phyloP scores from a whole-genome alignment of 2,329 filamentous ascomycete genomes.

The Aotearoamyces nothofagi region DNA sequence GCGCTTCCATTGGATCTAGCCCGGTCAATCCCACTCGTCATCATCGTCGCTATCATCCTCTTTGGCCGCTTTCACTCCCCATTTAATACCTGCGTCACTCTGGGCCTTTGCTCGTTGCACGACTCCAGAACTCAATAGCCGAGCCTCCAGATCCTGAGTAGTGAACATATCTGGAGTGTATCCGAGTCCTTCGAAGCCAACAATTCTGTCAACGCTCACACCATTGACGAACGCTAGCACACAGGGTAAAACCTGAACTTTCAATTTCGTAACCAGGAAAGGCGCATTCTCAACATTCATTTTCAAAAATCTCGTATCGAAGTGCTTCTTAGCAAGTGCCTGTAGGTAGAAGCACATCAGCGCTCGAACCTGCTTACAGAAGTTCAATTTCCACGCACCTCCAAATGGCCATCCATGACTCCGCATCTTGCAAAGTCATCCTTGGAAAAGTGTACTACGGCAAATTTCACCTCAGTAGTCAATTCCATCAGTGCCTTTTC shows the following conservation, averaged over 20 bases:
- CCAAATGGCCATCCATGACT: slow-evolving; percentile 25
- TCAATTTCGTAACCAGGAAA: slow-evolving; percentile 40
- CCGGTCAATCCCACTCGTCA: slow-evolving; percentile 32
- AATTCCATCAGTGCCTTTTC: slow-evolving; percentile 39
- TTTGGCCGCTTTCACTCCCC: slow-evolving; percentile 17
- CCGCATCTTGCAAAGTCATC: slow-evolving; percentile 25
- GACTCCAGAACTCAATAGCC: slow-evolving; percentile 33
- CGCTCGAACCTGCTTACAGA: neutral
- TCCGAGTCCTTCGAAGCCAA: slow-evolving; percentile 42
- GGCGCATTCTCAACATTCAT: slow-evolving; percentile 45
- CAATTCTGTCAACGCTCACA: slow-evolving; percentile 35
- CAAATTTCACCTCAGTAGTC: slow-evolving; percentile 22
- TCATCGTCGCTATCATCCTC: slow-evolving; percentile 30
- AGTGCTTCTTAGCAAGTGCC: slow-evolving; percentile 37
- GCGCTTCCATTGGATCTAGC: neutral
- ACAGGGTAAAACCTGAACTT: slow-evolving; percentile 41
- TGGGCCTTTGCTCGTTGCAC: slow-evolving; percentile 34
- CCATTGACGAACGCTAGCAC: slow-evolving; percentile 41
- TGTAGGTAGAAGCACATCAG: slow-evolving; percentile 9
- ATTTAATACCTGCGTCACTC: slow-evolving; percentile 24
- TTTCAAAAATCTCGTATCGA: slow-evolving; percentile 39
- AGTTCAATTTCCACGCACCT: slow-evolving; percentile 9
- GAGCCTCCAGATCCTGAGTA: slow-evolving; percentile 34
- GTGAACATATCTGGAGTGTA: slow-evolving; percentile 35
- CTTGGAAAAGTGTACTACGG: slow-evolving; percentile 25